phyloP scores from a whole-genome alignment of 2,329 filamentous ascomycete species.

The Daldinia sp. region DNA sequence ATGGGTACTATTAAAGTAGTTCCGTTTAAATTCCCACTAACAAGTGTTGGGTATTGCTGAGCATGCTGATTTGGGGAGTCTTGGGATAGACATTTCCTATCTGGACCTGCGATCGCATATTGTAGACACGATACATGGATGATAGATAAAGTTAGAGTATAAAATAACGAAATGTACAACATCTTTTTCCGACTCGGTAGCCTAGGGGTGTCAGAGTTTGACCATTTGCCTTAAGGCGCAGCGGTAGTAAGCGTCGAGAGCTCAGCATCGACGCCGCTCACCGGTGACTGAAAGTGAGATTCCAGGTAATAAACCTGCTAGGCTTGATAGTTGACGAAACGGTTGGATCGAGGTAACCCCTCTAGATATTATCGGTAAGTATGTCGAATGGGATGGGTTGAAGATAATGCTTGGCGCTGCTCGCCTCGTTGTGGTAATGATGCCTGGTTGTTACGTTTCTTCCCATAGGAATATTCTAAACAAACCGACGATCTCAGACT shows the following conservation, averaged over 20 bases:
- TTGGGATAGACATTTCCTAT: slow-evolving; percentile 39
- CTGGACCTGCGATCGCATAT: not conserved
- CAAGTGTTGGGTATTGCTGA: slow-evolving; percentile 54
- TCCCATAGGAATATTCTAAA: not conserved
- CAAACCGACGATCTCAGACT: not conserved
- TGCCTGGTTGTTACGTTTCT: no score
- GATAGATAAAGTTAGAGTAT: not conserved
- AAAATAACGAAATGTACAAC: not conserved
- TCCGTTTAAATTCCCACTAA: slow-evolving; percentile 63
- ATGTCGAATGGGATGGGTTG: no score
- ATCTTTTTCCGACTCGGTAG: not conserved
- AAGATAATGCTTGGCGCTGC: not conserved
- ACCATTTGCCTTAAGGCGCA: not conserved
- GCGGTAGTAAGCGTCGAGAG: not conserved
- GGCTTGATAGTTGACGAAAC: no score
- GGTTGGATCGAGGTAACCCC: no score
- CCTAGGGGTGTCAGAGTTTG: not conserved
- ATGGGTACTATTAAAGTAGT: slow-evolving; percentile 63
- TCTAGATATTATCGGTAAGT: no score
- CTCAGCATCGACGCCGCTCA: no score
- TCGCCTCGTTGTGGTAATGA: no score
- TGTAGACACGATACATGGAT: slow-evolving; percentile 10
- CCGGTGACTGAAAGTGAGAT: no score
- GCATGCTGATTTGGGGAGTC: slow-evolving; percentile 59
- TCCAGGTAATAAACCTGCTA: no score